A percentile compares a stretch with the other conserved stretches of the same genome.
Conservation (phyloP, 106 monocot genomes). For the Platanthera zijinensis region DNA sequence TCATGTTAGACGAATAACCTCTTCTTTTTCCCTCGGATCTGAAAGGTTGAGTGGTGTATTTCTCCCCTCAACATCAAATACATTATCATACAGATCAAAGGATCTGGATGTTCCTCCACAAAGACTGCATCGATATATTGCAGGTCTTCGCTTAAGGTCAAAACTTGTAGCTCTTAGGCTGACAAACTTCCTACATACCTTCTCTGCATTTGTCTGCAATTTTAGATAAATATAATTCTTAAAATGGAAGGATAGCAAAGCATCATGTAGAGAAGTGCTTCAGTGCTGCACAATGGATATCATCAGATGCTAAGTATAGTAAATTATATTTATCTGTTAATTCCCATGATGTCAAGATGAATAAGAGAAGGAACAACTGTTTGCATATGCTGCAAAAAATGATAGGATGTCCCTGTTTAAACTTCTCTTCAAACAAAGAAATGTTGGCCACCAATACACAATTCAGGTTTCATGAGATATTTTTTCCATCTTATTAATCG, state of each 20-base stretch:
- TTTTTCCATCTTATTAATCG: not conserved
- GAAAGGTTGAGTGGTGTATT: constrained; percentile 9
- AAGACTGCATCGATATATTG: constrained; percentile 51
- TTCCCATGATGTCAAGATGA: constrained; percentile 3
- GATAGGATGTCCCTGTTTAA: not conserved
- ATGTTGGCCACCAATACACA: not conserved
- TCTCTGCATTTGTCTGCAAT: constrained; percentile 63
- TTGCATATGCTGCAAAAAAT: not conserved
- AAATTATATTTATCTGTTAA: not conserved
- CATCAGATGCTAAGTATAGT: not conserved
- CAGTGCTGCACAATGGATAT: not conserved
- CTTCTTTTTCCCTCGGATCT: constrained; percentile 23
- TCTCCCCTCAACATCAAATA: constrained; percentile 26
- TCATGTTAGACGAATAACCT: constrained; percentile 25
- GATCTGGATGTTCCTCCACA: constrained; percentile 60
- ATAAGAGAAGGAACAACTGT: not conserved
- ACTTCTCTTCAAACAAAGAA: not conserved
- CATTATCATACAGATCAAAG: constrained; percentile 41
- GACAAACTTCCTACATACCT: constrained; percentile 51
- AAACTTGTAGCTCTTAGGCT: constrained; percentile 20
- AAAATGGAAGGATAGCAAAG: not conserved
- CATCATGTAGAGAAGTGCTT: not conserved
- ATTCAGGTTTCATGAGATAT: not conserved
- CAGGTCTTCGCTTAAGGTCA: constrained; percentile 15
- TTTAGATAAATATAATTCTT: not conserved